Conservation (phyloP, 345 rosid species). For the Combretum micranthum region DNA sequence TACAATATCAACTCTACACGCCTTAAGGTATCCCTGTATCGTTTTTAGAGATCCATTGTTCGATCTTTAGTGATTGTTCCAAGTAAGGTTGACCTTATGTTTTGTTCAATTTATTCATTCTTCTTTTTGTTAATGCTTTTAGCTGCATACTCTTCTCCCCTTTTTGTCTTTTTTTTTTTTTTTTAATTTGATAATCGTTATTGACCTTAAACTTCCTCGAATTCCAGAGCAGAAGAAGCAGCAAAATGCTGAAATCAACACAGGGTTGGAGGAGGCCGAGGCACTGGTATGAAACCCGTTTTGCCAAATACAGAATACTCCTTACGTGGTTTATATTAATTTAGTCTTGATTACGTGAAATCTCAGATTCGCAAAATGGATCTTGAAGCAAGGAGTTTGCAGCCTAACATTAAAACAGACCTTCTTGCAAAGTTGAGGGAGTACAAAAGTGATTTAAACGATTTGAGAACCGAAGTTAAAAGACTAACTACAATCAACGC, state of each 20-base stretch:
- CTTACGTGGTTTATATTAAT: background rate
- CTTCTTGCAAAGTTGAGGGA: slow-evolving; percentile 47
- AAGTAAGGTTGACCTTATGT: no score
- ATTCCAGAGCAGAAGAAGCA: slow-evolving; percentile 46
- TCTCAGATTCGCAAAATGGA: slow-evolving; percentile 50
- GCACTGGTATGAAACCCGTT: slow-evolving; percentile 29
- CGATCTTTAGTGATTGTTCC: no score
- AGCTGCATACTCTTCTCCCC: no score
- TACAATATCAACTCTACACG: no score
- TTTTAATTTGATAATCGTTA: no score
- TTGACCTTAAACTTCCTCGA: background rate
- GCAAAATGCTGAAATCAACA: slow-evolving; percentile 37
- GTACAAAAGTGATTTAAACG: slow-evolving; percentile 40
- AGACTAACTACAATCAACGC: slow-evolving; percentile 18
- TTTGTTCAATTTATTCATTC: no score
- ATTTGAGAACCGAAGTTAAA: slow-evolving; percentile 34
- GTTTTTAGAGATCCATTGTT: no score
- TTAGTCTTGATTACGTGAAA: background rate
- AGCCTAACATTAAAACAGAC: slow-evolving; percentile 27
- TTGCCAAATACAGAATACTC: background rate
- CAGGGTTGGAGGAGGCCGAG: slow-evolving; percentile 48
- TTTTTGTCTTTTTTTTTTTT: no score
- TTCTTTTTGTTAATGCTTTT: no score
- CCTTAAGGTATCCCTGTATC: no score
- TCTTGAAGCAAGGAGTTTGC: slow-evolving; percentile 50